Evolutionary conservation across 2,329 filamentous ascomycete species (phyloP).

Genomic region (Amauroascus verrucosus): DNA sequence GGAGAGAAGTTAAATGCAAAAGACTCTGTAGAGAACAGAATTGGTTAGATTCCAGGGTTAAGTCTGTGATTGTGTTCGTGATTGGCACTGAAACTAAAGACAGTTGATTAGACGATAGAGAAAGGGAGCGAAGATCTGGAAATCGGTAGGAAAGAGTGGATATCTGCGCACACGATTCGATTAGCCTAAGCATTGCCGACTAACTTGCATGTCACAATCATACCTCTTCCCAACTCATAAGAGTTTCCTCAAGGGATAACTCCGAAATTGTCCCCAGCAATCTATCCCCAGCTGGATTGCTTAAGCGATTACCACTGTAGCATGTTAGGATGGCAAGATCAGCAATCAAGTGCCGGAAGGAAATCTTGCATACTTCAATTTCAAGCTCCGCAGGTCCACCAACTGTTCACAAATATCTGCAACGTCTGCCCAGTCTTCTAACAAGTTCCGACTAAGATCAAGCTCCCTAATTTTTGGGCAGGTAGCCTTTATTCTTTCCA

Average conservation of each 20-base stretch:
- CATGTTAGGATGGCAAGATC: conserved; percentile 9
- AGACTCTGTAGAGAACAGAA: conserved; percentile 31
- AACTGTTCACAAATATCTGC: conserved; percentile 62
- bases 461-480: conserved; percentile 58
- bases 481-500: conserved; percentile 44
- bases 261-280: conserved; percentile 47
- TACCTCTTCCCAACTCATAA: conserved; percentile 57
- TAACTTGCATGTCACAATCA: neutral
- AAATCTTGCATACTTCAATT: conserved; percentile 51
- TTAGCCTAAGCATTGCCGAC: neutral
- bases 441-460: conserved; percentile 75
- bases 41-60: conserved; percentile 43
- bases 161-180: conserved; percentile 23
- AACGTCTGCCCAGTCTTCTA: conserved; percentile 58
- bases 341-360: conserved; percentile 5
- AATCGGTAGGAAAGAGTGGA: conserved; percentile 27
- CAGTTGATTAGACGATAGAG: conserved; percentile 31
- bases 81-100: conserved; percentile 24
- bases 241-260: conserved; percentile 56
- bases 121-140: conserved; percentile 27
- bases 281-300: conserved; percentile 30
- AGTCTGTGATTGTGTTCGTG: conserved; percentile 30
- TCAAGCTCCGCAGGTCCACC: conserved; percentile 54
- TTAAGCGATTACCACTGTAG: conserved; percentile 60
- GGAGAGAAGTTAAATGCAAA: conserved; percentile 45